Percentiles rank a stretch among this genome's conserved stretches.
Conservation (phyloP, 2,329 filamentous ascomycete species). For the Colletotrichum tofieldiae region DNA sequence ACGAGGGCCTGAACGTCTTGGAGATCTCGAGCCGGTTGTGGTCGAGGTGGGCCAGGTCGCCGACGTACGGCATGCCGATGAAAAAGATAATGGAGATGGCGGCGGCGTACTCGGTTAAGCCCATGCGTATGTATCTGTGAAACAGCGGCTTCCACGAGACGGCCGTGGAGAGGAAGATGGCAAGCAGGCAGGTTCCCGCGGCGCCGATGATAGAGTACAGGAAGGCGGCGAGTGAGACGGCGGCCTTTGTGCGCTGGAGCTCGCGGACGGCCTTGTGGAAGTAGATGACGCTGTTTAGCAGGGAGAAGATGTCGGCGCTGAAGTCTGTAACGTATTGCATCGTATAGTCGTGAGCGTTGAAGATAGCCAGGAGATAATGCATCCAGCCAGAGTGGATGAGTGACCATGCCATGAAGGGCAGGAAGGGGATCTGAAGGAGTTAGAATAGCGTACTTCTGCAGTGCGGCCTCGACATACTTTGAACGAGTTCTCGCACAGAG, state of each 20-base stretch:
- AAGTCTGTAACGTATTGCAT: constrained; percentile 80
- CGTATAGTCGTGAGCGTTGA: constrained; percentile 80
- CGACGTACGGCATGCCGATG: constrained; percentile 74
- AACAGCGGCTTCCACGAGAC: constrained; percentile 74
- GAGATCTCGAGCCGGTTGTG: constrained; percentile 72
- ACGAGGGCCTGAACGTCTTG: constrained; percentile 69
- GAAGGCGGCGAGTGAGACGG: constrained; percentile 73
- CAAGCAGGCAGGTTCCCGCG: constrained; percentile 74
- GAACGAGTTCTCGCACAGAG: constrained; percentile 69
- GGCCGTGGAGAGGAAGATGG: constrained; percentile 74
- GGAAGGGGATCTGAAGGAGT: constrained; percentile 65
- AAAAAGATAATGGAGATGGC: constrained; percentile 78
- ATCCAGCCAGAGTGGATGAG: constrained; percentile 78
- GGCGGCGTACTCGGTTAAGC: constrained; percentile 75
- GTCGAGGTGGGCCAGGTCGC: constrained; percentile 71
- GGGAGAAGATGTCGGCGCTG: constrained; percentile 76
- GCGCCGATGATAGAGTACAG: constrained; percentile 77
- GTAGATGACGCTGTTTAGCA: constrained; percentile 78
- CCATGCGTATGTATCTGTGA: constrained; percentile 73
- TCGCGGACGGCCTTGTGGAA: constrained; percentile 79
- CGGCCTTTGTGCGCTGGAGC: constrained; percentile 70
- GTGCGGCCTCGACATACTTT: constrained; percentile 54
- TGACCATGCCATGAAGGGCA: constrained; percentile 79
- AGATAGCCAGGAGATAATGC: constrained; percentile 74
- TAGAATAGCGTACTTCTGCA: not conserved